Percentiles rank a stretch among this genome's conserved stretches.
Evolutionary conservation across 768 basidiomycete genomes (phyloP).

Genomic region (Boletellus ananas): DNA sequence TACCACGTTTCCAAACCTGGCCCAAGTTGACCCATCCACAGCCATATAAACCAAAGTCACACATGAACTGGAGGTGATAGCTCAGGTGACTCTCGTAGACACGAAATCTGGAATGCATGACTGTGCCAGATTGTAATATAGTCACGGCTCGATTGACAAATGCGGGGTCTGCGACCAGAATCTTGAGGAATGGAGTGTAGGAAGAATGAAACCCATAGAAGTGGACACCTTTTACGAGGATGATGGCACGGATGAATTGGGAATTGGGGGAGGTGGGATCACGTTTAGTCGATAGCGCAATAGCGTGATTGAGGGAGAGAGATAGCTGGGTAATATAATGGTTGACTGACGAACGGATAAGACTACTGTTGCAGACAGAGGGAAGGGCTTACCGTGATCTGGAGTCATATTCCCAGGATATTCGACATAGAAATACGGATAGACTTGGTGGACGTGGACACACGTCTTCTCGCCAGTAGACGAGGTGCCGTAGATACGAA

Average conservation of each 20-base stretch:
- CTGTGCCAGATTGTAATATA: conserved; percentile 75
- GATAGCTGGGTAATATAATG: conserved; percentile 65
- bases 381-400: conserved; percentile 48
- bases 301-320: conserved; percentile 78
- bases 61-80: conserved; percentile 87
- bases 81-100: conserved; percentile 90
- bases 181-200: conserved; percentile 86
- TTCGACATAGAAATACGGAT: conserved; percentile 90
- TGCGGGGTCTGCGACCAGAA: conserved; percentile 69
- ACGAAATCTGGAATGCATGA: conserved; percentile 75
- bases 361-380: neutral
- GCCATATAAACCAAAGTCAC: conserved; percentile 92
- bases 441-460: too few relatives aligned
- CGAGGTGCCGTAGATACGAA: conserved; percentile 84
- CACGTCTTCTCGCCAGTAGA: conserved; percentile 72
- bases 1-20: conserved; percentile 57
- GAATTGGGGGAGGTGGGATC: conserved; percentile 57
- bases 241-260: conserved; percentile 67
- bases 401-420: conserved; percentile 68
- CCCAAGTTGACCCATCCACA: conserved; percentile 84
- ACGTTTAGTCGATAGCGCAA: conserved; percentile 76
- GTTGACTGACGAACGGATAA: conserved; percentile 50
- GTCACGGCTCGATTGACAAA: conserved; percentile 66
- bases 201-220: conserved; percentile 93
- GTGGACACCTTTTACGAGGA: conserved; percentile 89